These are phyloP conservation scores for Aspergillus spinulosporus DNA, from an alignment of 2,329 filamentous ascomycete genomes.

Conservation along the genomic window DNA sequence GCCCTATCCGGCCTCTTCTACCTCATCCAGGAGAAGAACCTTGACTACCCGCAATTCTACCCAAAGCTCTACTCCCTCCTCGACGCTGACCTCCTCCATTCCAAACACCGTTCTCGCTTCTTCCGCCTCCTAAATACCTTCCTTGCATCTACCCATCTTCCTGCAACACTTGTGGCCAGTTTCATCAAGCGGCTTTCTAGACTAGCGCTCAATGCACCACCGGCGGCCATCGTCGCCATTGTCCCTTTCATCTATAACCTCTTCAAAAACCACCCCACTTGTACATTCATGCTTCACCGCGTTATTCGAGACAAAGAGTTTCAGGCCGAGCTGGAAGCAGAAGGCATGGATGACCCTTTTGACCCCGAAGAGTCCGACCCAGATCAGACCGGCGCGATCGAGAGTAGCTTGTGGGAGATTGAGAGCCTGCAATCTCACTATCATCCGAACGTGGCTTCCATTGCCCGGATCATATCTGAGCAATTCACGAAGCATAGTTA, in stretches of 20 bases:
- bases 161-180: slow-evolving; percentile 84
- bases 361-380: slow-evolving; percentile 74
- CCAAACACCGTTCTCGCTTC: slow-evolving; percentile 89
- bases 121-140: slow-evolving; percentile 91
- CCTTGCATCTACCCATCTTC: slow-evolving; percentile 86
- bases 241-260: slow-evolving; percentile 96
- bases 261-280: slow-evolving; percentile 82
- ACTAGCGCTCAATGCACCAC: slow-evolving; percentile 82
- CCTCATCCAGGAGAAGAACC: slow-evolving; percentile 86
- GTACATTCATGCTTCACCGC: slow-evolving; percentile 95
- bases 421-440: slow-evolving; percentile 89
- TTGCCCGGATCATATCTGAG: slow-evolving; percentile 90
- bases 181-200: slow-evolving; percentile 93
- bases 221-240: slow-evolving; percentile 82
- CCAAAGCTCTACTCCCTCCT: slow-evolving; percentile 89
- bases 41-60: slow-evolving; percentile 96
- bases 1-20: slow-evolving; percentile 93
- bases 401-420: slow-evolving; percentile 93
- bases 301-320: slow-evolving; percentile 60
- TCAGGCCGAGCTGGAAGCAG: slow-evolving; percentile 60
- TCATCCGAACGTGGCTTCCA: slow-evolving; percentile 92
- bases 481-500: slow-evolving; percentile 97
- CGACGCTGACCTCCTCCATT: slow-evolving; percentile 82
- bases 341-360: slow-evolving; percentile 74
- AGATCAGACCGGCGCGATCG: slow-evolving; percentile 80